phyloP scores from a whole-genome alignment of 805 yeast species.

The Metschnikowia reukaufii region DNA sequence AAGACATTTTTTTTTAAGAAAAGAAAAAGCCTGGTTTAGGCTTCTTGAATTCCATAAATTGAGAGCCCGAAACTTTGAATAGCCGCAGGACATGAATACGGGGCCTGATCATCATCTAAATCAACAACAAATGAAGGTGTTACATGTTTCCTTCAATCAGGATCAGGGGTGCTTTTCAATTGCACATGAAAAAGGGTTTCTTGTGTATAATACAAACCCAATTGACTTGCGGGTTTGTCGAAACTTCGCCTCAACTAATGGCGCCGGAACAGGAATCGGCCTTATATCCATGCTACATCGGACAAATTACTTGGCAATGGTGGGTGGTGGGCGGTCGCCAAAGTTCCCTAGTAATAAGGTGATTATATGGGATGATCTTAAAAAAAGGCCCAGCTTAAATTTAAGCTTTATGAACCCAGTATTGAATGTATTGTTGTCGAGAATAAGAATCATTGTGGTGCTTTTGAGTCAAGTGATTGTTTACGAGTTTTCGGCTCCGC shows the following conservation, averaged over 20 bases:
- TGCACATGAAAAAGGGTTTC: slow-evolving; percentile 77
- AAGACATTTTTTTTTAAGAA: too few relatives aligned
- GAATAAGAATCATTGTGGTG: slow-evolving; percentile 74
- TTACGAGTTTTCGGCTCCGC: slow-evolving; percentile 80
- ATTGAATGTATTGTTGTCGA: slow-evolving; percentile 68
- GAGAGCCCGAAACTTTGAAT: neutral
- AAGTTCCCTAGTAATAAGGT: slow-evolving; percentile 75
- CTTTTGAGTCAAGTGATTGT: slow-evolving; percentile 66
- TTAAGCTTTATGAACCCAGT: slow-evolving; percentile 79
- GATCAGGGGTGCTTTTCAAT: slow-evolving; percentile 88
- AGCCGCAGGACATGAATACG: slow-evolving; percentile 10
- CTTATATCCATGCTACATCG: slow-evolving; percentile 79
- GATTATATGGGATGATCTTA: slow-evolving; percentile 89
- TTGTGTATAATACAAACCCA: slow-evolving; percentile 86
- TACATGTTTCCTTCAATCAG: slow-evolving; percentile 76
- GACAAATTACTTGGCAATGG: slow-evolving; percentile 84
- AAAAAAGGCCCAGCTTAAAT: slow-evolving; percentile 66
- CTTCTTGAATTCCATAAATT: neutral
- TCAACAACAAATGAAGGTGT: slow-evolving; percentile 35
- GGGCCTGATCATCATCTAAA: slow-evolving; percentile 3
- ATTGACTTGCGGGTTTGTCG: slow-evolving; percentile 71
- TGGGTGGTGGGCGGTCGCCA: slow-evolving; percentile 87
- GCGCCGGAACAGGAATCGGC: slow-evolving; percentile 62
- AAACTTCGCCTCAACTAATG: slow-evolving; percentile 32
- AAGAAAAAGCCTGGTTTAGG: neutral